Base-by-base conservation (phyloP, 2,329 filamentous ascomycete genomes). In the Cercospora zeae-maydis region DNA sequence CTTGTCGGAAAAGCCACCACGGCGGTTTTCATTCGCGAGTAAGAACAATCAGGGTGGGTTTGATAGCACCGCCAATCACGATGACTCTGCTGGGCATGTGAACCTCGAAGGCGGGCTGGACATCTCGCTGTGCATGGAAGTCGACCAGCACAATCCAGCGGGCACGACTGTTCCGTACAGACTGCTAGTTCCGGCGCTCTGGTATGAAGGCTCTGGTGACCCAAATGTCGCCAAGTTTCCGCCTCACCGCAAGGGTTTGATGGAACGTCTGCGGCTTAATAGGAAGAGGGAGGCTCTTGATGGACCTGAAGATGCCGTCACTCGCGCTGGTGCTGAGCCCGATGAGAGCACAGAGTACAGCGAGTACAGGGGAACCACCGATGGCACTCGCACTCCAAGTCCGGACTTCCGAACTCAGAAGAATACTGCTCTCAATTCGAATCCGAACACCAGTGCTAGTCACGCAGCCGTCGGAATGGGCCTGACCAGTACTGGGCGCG, bases 111-210 rank as follows among this genome's bases (percentile, higher is more conserved):
- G 89, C 31, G 92, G 92, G 0, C 80, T 99, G 9, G 92, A 97
- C 68, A 88, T 99, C 36, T 90, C 87, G 56, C 78, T 99, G 47
- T 96, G 97, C 70, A 87, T 96, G 66, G 95, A 99, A 78, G 86
- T 97, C 65, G 92, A 89, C 70, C 85, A 90, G 49, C 87, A 86
- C 66, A 92, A 99, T 70, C 93, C 95, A 0, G 84, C 90, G 0
- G 96, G 95, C 13, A 92, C 91, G 67, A 99, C 95, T 0, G 85
- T 87, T 56, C 91, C 92, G 8, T 99, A 99, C 75, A 83, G 92
- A 39, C 79, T 99, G 4, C 83, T 98, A 1, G 88, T 99, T 4
- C 95, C 96, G 10, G 86, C 87, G 58, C 79, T 99, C 57, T 78
- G 78, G 70, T 87, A 80, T 56, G 66, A 73, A 16, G 75, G 74